phyloP scores from a whole-genome alignment of 2,329 filamentous ascomycete species.

The Apiospora marii region DNA sequence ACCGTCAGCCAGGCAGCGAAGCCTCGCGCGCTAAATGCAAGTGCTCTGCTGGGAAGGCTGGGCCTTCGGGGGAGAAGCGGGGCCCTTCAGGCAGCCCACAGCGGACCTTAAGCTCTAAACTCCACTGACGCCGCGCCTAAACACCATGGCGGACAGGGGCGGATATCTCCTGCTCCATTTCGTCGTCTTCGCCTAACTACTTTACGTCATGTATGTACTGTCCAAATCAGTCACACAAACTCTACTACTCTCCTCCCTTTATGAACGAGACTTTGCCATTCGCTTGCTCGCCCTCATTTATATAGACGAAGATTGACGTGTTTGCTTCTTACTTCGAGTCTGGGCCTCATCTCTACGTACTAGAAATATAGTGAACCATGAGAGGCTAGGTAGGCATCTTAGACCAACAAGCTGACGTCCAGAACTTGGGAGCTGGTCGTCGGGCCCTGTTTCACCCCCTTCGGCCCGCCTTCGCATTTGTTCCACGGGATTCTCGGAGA shows the following conservation, averaged over 20 bases:
- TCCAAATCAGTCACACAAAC: neutral
- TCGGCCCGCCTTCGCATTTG: neutral
- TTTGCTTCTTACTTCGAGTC: neutral
- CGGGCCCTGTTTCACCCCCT: neutral
- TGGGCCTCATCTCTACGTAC: neutral
- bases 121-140: neutral
- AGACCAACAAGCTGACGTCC: neutral
- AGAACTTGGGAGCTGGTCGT: neutral
- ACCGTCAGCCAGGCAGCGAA: neutral
- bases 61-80: neutral
- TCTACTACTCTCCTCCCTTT: neutral
- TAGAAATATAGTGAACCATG: neutral
- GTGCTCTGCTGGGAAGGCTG: neutral
- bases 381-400: neutral
- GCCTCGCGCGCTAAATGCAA: conserved; percentile 1
- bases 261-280: neutral
- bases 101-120: conserved; percentile 14
- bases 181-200: neutral
- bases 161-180: neutral
- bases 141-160: neutral
- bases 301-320: neutral
- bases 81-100: conserved; percentile 1
- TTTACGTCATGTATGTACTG: neutral
- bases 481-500: neutral
- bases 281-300: neutral